Base-by-base conservation (phyloP, 345 rosid genomes). In the Citrus trifoliata region DNA sequence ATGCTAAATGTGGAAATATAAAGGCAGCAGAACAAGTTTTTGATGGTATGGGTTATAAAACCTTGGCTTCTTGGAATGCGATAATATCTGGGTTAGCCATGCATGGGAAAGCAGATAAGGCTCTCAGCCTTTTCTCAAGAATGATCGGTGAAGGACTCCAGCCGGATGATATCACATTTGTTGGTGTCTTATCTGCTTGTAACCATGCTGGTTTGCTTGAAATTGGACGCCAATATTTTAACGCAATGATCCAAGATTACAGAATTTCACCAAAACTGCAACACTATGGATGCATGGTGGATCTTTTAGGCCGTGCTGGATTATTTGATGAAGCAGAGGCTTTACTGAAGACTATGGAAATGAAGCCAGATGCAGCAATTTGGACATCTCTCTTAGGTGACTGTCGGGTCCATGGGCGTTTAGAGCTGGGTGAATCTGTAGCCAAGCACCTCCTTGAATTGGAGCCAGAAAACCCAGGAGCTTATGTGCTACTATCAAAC, bases 381-480 rank as follows among this genome's bases (percentile, higher is more conserved):
- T 94, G 97, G 94, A 88, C 94, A 75, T 92, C 95, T 55, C 80
- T 91, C 66, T 92, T 92, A 65, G 90, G 88, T 77, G 93, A 93
- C 55, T 91, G 94, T 83, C 83, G 88, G 78, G 81, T 73, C 70
- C 95, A 92, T 64, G 80, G 85, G 66, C 83, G 74, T 3, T 75
- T 91, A 16, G 84, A 92, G 60, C 65, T 91, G 33, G 94, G 88
- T 6, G 98, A 92, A 84, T 74, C 69, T 22, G 83, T 81, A 51
- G 95, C 94, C 25, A 59, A 67, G 83, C 83, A 76, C 13, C 90
- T 91, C 69, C 85, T 89, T 30, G 81, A 90, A 75, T 64, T 83
- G 73, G 91, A 89, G 76, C 92, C 95, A 10, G 76, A 88, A 27
- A 90, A 88, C 71, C 80, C 92, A 0, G 94, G 95, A 53, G 85